These are phyloP conservation scores for Pleurostoma richardsiae DNA, from an alignment of 2,329 filamentous ascomycete species.

Conservation along the genomic window DNA sequence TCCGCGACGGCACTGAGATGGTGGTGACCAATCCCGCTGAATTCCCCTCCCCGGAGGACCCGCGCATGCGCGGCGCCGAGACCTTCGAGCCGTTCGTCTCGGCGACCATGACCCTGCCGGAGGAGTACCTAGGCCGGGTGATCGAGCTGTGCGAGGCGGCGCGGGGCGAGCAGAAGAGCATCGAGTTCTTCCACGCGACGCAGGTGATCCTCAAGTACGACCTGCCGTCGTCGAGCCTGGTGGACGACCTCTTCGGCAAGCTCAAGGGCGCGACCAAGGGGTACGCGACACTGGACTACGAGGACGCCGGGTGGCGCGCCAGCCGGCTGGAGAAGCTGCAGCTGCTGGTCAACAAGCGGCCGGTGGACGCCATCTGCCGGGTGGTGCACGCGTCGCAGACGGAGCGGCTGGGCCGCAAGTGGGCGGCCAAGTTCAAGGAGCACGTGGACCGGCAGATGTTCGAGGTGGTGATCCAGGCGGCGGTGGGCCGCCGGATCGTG, in stretches of 20 bases:
- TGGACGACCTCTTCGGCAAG: conserved; percentile 97
- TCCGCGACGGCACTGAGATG: conserved; percentile 69
- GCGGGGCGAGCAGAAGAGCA: conserved; percentile 77
- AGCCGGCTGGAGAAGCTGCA: conserved; percentile 85
- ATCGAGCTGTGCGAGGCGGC: conserved; percentile 93
- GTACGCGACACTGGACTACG: conserved; percentile 94
- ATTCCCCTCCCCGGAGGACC: conserved; percentile 68
- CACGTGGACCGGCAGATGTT: conserved; percentile 97
- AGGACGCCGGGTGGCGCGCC: conserved; percentile 82
- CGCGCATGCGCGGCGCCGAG: conserved; percentile 35
- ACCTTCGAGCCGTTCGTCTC: conserved; percentile 63
- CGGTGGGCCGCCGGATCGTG: conserved; percentile 74
- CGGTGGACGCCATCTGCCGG: conserved; percentile 91
- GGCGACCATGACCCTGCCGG: conserved; percentile 83
- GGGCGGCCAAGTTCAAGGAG: conserved; percentile 95
- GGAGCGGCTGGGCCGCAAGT: conserved; percentile 73
- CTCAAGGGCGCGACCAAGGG: conserved; percentile 91
- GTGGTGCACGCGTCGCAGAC: conserved; percentile 81
- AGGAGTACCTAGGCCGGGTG: conserved; percentile 89
- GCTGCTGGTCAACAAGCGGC: conserved; percentile 85
- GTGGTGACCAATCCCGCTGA: conserved; percentile 81
- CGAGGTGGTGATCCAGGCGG: conserved; percentile 88
- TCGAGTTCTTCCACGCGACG: conserved; percentile 86
- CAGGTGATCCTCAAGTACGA: conserved; percentile 96
- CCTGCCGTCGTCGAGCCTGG: conserved; percentile 80